Evolutionary conservation across 129 eudicot genomes (phyloP).

Genomic region (Saussurea involucrata): DNA sequence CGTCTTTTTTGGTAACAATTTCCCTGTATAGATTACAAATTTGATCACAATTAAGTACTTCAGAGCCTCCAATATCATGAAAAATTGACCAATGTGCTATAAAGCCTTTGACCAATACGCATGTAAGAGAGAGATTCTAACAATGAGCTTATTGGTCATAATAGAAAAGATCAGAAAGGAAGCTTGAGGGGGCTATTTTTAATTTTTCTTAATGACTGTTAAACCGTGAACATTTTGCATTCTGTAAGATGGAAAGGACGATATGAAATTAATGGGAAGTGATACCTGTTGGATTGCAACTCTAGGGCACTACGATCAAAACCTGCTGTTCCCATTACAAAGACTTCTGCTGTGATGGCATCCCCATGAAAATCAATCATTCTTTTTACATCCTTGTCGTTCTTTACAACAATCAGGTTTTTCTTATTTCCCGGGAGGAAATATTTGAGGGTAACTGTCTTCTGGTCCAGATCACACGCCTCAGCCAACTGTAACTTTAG

Average conservation of each 20-base stretch:
- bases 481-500: slow-evolving; percentile 65
- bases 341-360: slow-evolving; percentile 74
- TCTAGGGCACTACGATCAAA: slow-evolving; percentile 40
- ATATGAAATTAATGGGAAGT: neutral
- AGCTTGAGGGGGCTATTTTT: neutral
- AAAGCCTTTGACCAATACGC: neutral
- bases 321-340: slow-evolving; percentile 59
- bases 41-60: slow-evolving; percentile 9
- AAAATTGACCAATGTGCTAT: neutral
- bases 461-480: slow-evolving; percentile 47
- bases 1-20: slow-evolving; percentile 25
- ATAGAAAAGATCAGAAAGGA: neutral
- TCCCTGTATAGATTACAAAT: slow-evolving; percentile 41
- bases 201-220: neutral
- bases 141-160: neutral
- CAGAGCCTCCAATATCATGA: neutral
- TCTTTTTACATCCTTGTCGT: slow-evolving; percentile 68
- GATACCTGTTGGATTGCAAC: slow-evolving; percentile 34
- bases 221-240: neutral
- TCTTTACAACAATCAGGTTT: slow-evolving; percentile 53
- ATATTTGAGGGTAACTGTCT: slow-evolving; percentile 57
- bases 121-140: neutral
- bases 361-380: slow-evolving; percentile 63
- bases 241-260: neutral
- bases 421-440: slow-evolving; percentile 76